Conservation (phyloP, 139 green algal genomes). For the Edaphochlamys debaryana region DNA sequence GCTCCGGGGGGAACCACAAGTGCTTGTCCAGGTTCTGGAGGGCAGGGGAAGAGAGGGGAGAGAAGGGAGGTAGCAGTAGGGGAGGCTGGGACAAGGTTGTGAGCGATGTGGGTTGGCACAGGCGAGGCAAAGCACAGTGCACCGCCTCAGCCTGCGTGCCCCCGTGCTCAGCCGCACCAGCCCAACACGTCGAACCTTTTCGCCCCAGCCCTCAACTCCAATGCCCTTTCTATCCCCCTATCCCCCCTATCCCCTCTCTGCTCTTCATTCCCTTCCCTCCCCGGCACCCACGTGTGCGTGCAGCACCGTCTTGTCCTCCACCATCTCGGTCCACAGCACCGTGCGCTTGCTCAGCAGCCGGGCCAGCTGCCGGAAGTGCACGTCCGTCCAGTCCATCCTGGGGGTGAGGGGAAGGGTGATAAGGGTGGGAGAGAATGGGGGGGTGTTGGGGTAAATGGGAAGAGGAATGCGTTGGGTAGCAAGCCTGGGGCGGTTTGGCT, state of each 20-base stretch:
- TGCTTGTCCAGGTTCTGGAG: constrained; percentile 57
- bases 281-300: constrained; percentile 61
- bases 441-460: not conserved
- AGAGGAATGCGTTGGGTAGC: too few relatives aligned
- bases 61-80: constrained; percentile 49
- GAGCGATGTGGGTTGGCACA: too few relatives aligned
- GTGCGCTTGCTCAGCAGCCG: constrained; percentile 81
- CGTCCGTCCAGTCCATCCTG: constrained; percentile 94
- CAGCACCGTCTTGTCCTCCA: constrained; percentile 91
- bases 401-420: too few relatives aligned
- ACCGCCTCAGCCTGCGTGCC: too few relatives aligned
- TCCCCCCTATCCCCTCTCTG: not conserved
- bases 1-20: constrained; percentile 90
- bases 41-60: not conserved
- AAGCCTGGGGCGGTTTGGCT: too few relatives aligned
- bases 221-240: not conserved
- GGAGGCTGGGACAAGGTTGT: too few relatives aligned
- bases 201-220: too few relatives aligned
- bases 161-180: too few relatives aligned
- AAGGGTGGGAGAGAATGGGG: too few relatives aligned
- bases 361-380: constrained; percentile 89
- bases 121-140: too few relatives aligned
- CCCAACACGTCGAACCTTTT: too few relatives aligned
- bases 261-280: not conserved
- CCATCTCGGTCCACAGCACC: constrained; percentile 95